Conservation (phyloP, 192 early-diverging fungal species). For the Umbelopsis isabellina region DNA sequence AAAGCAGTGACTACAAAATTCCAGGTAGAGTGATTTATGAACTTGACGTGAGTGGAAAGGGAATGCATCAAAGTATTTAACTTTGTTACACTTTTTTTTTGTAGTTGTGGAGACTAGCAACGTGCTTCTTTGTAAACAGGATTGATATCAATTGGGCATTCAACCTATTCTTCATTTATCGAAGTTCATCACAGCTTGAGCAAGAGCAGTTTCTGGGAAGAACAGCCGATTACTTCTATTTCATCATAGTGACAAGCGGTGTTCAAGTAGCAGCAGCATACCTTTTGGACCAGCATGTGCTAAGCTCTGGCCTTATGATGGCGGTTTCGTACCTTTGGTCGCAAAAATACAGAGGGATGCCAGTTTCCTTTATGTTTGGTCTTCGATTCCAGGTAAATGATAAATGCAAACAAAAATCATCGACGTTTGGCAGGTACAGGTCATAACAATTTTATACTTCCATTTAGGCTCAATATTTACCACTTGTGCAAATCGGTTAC, state of each 20-base stretch:
- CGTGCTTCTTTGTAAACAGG: slow-evolving; percentile 61
- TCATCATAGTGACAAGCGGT: slow-evolving; percentile 62
- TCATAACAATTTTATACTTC: neutral
- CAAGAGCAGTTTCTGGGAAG: slow-evolving; percentile 61
- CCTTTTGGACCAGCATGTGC: slow-evolving; percentile 29
- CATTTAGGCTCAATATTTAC: slow-evolving; percentile 70
- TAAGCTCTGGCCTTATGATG: slow-evolving; percentile 61
- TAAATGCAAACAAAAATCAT: neutral
- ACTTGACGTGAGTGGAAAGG: neutral
- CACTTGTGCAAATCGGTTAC: slow-evolving; percentile 67
- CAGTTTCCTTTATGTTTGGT: slow-evolving; percentile 76
- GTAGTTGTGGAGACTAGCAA: slow-evolving; percentile 78
- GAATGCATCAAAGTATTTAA: neutral
- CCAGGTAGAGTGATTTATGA: slow-evolving; percentile 48
- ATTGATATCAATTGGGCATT: slow-evolving; percentile 64
- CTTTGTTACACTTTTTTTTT: neutral
- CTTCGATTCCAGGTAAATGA: slow-evolving; percentile 62
- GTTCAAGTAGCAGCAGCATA: slow-evolving; percentile 33
- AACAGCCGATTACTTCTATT: slow-evolving; percentile 82
- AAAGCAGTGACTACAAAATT: slow-evolving; percentile 52
- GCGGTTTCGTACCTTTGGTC: slow-evolving; percentile 79
- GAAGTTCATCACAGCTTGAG: slow-evolving; percentile 75
- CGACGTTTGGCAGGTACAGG: neutral
- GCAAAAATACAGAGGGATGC: slow-evolving; percentile 55
- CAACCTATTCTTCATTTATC: slow-evolving; percentile 75